Evolutionary conservation across 2,329 filamentous ascomycete genomes (phyloP).

Genomic region (Ascochyta fabae): DNA sequence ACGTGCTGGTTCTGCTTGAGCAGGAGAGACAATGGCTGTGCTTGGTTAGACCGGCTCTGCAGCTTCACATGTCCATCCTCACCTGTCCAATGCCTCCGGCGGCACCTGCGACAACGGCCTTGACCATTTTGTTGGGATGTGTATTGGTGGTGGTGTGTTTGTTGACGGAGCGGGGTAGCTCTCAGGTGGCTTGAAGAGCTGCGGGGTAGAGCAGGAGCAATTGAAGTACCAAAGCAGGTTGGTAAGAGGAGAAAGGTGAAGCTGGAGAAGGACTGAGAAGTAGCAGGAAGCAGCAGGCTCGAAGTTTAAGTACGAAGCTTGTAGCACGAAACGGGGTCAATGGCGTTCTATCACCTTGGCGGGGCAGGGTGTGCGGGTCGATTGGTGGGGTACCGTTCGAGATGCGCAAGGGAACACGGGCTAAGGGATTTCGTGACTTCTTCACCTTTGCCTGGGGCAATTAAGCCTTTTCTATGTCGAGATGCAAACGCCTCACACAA

Average conservation of each 20-base stretch:
- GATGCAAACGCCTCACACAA: not conserved
- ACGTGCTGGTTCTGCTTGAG: conserved; percentile 89
- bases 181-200: conserved; percentile 8
- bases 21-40: conserved; percentile 90
- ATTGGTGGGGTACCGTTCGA: conserved; percentile 35
- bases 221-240: conserved; percentile 23
- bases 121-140: conserved; percentile 48
- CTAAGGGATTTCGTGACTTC: conserved; percentile 13
- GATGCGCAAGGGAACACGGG: conserved; percentile 11
- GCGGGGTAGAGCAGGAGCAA: conserved; percentile 21
- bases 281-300: conserved; percentile 20
- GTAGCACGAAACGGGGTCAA: conserved; percentile 36
- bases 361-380: conserved; percentile 27
- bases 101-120: conserved; percentile 80
- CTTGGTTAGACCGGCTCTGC: conserved; percentile 20
- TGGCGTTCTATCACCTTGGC: conserved; percentile 17
- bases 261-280: conserved; percentile 18
- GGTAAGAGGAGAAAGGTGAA: conserved; percentile 8
- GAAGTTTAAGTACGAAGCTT: conserved; percentile 35
- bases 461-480: conserved; percentile 5
- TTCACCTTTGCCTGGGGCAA: not conserved
- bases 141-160: conserved; percentile 14
- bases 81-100: conserved; percentile 99
- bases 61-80: conserved; percentile 34
- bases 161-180: conserved; percentile 26